Evolutionary conservation across 768 basidiomycete genomes (phyloP), one percentile per base, ranked within the genome.

Genomic region (Leucosporidium yakuticum): DNA sequence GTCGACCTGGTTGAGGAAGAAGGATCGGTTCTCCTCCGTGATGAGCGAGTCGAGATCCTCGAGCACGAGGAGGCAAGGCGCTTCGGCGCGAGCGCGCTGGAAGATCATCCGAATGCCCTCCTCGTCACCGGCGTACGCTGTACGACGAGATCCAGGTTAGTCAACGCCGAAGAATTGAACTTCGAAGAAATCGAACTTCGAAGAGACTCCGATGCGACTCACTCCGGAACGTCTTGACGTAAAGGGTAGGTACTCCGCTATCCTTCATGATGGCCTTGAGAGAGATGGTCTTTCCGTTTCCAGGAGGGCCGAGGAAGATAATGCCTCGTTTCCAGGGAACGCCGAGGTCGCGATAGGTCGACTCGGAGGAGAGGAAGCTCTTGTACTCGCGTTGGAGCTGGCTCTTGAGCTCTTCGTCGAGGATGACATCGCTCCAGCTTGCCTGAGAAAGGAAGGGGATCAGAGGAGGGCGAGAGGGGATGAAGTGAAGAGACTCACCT

Each of bases 241-340:
- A 91, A 29, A 94, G 83, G 3, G 87, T 86, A 15, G 82, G 81
- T 69, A 86, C 86, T 0, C 85, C 87, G 64, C 86, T 86, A 2
- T 83, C 82, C 76, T 87, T 89, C 87, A 91, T 91, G 69, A 91
- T 85, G 14, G 84, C 86, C 77, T 90, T 91, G 74, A 93, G 79
- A 63, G 84, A 88, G 78, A 91, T 90, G 0, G 77, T 78, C 74
- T 78, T 77, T 23, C 67, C 62, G 23, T 60, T 65, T 39, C 64
- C 56, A 23, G 64, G 56, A 34, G 64, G 62, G 1, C 91, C 91
- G 68, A 87, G 82, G 83, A 92, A 83, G 75, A 92, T 90, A 68
- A 91, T 77, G 34, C 90, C 90, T 66, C 90, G 86, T 87, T 90
- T 92, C 90, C 90, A 92, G 1, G 90, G 87, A 64, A 91, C 88